Evolutionary conservation across 805 yeast species (phyloP), one percentile per base, ranked within the genome.

Genomic region (Wickerhamomyces pijperi): DNA sequence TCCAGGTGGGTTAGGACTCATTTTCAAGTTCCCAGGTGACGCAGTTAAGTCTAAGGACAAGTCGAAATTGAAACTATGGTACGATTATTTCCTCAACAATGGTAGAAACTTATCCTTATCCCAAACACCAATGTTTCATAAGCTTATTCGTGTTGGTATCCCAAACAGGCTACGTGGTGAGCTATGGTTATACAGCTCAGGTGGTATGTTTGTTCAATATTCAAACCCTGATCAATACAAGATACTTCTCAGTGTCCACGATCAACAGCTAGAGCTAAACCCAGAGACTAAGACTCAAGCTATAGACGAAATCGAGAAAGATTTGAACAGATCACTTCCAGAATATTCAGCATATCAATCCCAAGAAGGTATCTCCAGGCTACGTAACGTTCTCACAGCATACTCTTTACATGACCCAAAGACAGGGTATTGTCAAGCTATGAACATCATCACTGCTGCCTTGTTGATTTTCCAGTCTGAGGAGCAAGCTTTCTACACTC

Each of bases 361-460:
- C 8, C 70, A 70, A 5, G 94, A 84, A 51, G 98, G 99, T 6
- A 88, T 92, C 34, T 73, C 68, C 37, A 67, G 95, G 39, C 68
- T 92, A 36, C 70, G 98, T 44, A 70, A 94, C 44, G 97, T 92
- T 0, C 68, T 92, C 42, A 82, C 94, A 0, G 96, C 96, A 0
- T 92, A 88, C 54, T 84, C 96, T 0, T 92, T 97, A 97, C 84
- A 82, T 47, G 87, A 88, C 56, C 96, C 95, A 0, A 95, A 90
- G 33, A 85, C 92, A 19, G 99, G 99, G 0, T 92, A 92, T 58
- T 92, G 99, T 57, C 98, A 92, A 59, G 98, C 97, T 1, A 92
- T 94, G 98, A 92, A 92, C 56, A 92, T 92, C 38, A 87, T 83
- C 8, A 77, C 75, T 2, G 94, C 94, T 2, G 88, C 85, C 0